Conservation (phyloP, 1,139 yeast species). For the Protomyces arabidopsidicola region DNA sequence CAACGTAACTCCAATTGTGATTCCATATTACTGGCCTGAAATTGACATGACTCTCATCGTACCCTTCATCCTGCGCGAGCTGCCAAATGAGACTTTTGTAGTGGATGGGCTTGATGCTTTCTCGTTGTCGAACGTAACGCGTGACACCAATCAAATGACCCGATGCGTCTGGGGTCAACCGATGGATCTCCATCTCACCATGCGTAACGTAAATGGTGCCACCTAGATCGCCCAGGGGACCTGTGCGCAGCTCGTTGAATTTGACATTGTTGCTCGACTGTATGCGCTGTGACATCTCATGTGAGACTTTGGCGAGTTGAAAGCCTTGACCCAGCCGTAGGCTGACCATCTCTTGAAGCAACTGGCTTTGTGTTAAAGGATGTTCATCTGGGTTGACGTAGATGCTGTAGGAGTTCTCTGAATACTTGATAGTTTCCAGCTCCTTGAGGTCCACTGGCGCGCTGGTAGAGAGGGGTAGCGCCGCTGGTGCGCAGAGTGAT, state of each 20-base stretch:
- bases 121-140: constrained; percentile 25
- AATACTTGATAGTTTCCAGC: constrained; percentile 44
- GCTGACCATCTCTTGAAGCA: constrained; percentile 84
- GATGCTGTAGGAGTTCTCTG: constrained; percentile 60
- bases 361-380: constrained; percentile 53
- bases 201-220: constrained; percentile 66
- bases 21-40: constrained; percentile 7
- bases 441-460: constrained; percentile 68
- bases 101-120: constrained; percentile 18
- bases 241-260: constrained; percentile 29
- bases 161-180: constrained; percentile 58
- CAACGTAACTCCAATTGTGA: constrained; percentile 87
- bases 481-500: constrained; percentile 87
- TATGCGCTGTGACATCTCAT: neutral
- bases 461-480: constrained; percentile 74
- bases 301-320: constrained; percentile 43
- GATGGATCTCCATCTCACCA: constrained; percentile 71
- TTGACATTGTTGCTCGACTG: neutral
- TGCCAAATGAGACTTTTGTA: constrained; percentile 29
- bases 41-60: constrained; percentile 12
- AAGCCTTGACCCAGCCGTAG: constrained; percentile 79
- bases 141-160: constrained; percentile 30
- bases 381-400: constrained; percentile 52
- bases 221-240: constrained; percentile 49
- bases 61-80: constrained; percentile 24